phyloP scores from a whole-genome alignment of 1,139 yeast species.

The Blastobotrys elegans region DNA sequence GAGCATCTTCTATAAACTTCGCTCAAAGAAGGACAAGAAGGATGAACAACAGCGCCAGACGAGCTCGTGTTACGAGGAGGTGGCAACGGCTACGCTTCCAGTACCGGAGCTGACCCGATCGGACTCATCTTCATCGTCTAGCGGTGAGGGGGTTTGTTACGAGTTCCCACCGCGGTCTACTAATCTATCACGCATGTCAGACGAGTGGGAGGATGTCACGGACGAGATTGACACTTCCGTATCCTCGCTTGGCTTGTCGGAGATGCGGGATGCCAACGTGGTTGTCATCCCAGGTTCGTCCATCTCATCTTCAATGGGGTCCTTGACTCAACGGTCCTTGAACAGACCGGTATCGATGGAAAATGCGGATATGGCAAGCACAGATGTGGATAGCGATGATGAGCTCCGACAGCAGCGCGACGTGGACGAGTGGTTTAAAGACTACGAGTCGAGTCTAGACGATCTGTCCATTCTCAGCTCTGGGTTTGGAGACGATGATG shows the following conservation, averaged over 20 bases:
- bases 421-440: constrained; percentile 33
- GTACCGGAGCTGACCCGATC: constrained; percentile 8
- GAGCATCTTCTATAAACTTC: not conserved
- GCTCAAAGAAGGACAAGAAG: not conserved
- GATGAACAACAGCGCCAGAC: not conserved
- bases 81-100: not conserved
- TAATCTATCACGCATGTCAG: not conserved
- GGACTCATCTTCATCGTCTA: constrained; percentile 9
- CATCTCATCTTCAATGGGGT: not conserved
- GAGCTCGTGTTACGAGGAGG: not conserved
- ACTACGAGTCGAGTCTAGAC: constrained; percentile 21
- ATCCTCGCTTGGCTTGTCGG: not conserved
- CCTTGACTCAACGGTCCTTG: not conserved
- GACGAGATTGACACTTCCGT: not conserved
- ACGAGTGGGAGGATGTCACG: constrained; percentile 7
- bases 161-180: constrained; percentile 7
- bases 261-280: not conserved
- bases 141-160: not conserved
- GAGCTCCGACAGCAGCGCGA: constrained; percentile 28
- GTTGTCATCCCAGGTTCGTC: not conserved
- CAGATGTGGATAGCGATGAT: constrained; percentile 20
- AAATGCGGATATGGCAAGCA: constrained; percentile 8
- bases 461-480: constrained; percentile 17
- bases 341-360: constrained; percentile 11
- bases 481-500: constrained; percentile 14